A percentile compares a stretch with the other conserved stretches of the same genome.
phyloP scores from a whole-genome alignment of 176 grass and related monocot genomes.

The Typha latifolia region DNA sequence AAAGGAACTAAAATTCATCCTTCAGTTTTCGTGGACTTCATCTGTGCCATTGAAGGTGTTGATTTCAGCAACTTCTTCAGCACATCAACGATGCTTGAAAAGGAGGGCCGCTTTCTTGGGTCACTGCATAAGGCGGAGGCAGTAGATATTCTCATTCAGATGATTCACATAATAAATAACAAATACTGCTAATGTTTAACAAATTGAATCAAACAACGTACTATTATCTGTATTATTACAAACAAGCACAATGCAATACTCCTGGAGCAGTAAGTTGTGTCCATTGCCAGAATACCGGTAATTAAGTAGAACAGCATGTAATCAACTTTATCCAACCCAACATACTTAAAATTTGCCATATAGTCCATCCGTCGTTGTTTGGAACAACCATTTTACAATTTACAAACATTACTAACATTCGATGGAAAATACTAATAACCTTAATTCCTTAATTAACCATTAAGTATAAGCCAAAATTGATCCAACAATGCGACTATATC shows the following conservation, averaged over 20 bases:
- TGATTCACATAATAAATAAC: background rate
- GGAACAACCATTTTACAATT: background rate
- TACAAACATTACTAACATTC: too few relatives aligned
- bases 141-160: background rate
- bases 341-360: background rate
- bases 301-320: too few relatives aligned
- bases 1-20: background rate
- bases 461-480: too few relatives aligned
- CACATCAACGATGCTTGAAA: constrained; percentile 73
- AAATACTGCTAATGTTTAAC: background rate
- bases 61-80: constrained; percentile 70
- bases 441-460: too few relatives aligned
- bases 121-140: constrained; percentile 32
- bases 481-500: too few relatives aligned
- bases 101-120: constrained; percentile 67
- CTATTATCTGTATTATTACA: background rate
- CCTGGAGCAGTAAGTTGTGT: too few relatives aligned
- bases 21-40: background rate
- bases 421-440: too few relatives aligned
- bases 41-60: background rate
- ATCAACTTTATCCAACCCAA: background rate
- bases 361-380: too few relatives aligned
- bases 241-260: too few relatives aligned
- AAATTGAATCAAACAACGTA: background rate
- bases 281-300: too few relatives aligned